Percentiles rank a stretch among this genome's conserved stretches.
Conservation (phyloP, 208 protist genomes). For the Trypanosoma melophagium region DNA sequence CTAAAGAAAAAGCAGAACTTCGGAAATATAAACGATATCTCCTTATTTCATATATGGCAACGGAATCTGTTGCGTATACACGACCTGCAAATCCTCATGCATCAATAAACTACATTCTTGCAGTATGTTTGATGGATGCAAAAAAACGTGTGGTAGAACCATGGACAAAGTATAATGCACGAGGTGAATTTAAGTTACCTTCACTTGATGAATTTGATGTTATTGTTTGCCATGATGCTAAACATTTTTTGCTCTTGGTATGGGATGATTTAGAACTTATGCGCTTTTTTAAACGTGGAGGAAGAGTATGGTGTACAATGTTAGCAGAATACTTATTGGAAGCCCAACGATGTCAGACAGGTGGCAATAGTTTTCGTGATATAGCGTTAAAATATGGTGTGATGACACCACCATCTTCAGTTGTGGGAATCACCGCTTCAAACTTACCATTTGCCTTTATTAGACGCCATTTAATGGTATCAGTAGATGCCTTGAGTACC, state of each 20-base stretch:
- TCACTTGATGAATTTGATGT: constrained; percentile 66
- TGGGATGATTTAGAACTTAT: constrained; percentile 63
- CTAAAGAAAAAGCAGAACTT: constrained; percentile 49
- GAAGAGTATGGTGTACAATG: constrained; percentile 86
- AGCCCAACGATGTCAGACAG: constrained; percentile 60
- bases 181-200: constrained; percentile 64
- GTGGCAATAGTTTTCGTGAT: constrained; percentile 50
- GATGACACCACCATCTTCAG: constrained; percentile 47
- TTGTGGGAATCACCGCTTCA: constrained; percentile 43
- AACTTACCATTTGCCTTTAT: constrained; percentile 65
- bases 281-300: constrained; percentile 70
- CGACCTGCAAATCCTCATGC: constrained; percentile 63
- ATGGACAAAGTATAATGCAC: constrained; percentile 50
- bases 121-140: constrained; percentile 55
- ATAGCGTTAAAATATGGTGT: constrained; percentile 62
- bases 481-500: constrained; percentile 41
- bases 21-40: constrained; percentile 61
- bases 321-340: constrained; percentile 82
- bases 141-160: constrained; percentile 57
- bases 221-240: constrained; percentile 77
- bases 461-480: constrained; percentile 43
- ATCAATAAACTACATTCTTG: constrained; percentile 57
- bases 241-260: constrained; percentile 59
- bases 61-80: constrained; percentile 55
- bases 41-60: constrained; percentile 63